These are phyloP conservation scores for Arachis stenosperma DNA, from an alignment of 306 rosid genomes.

Conservation along the genomic window DNA sequence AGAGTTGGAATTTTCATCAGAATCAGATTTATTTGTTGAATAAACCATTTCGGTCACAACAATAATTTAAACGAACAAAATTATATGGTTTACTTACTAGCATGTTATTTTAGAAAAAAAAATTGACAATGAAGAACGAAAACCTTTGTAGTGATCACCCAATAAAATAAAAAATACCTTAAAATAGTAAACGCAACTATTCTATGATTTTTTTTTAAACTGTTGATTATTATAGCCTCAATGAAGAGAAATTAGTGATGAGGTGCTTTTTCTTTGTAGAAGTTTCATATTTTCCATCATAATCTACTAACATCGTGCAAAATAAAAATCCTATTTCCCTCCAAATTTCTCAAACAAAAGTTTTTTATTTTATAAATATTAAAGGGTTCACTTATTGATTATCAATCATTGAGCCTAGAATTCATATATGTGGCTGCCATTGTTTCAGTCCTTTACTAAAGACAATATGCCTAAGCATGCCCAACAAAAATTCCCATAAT, in stretches of 20 bases:
- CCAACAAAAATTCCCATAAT: conserved; percentile 28
- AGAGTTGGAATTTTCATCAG: neutral
- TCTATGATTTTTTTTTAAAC: neutral
- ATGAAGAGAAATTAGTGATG: neutral
- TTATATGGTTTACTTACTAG: neutral
- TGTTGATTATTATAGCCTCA: neutral
- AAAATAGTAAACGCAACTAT: neutral
- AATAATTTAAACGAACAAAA: too few species aligned
- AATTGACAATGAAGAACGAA: neutral
- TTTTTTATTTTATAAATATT: neutral
- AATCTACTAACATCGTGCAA: neutral
- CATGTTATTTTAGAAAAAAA: too few species aligned
- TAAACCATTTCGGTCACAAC: neutral
- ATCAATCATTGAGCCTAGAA: conserved; percentile 12
- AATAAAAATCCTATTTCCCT: neutral
- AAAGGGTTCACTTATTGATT: conserved; percentile 3
- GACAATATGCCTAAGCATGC: conserved; percentile 14
- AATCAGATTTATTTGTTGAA: neutral
- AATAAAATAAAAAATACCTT: neutral
- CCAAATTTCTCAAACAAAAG: neutral
- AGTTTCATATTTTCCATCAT: neutral
- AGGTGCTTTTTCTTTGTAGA: neutral
- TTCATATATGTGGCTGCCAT: neutral
- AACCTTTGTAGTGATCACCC: neutral
- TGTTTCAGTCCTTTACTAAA: conserved; percentile 28